Base-by-base conservation (phyloP, 2,329 filamentous ascomycete genomes). In the Coniochaeta pulveracea region DNA sequence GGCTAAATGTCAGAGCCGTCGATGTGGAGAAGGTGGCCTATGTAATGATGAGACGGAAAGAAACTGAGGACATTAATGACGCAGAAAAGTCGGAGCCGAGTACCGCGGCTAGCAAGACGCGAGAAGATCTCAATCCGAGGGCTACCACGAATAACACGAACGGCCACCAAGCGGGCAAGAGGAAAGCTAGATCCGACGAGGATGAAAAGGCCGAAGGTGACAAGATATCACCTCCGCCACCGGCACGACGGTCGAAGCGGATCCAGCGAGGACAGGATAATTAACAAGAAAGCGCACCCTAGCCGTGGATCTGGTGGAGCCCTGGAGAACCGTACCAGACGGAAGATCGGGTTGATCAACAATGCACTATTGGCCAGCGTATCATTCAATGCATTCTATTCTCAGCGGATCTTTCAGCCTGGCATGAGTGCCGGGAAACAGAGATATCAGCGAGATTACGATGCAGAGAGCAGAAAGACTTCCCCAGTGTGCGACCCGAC, bases 21-120 rank as follows among this genome's bases (percentile, higher is more conserved):
- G 73, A 83, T 21, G 56, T 80, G 5, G 82, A 86, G 53, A 78
- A 69, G 50, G 80, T 78, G 12, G 80, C 80, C 3, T 85, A 76
- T 48, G 79, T 83, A 8, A 49, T 83, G 32, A 69, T 82, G 47
- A 73, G 58, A 43, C 46, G 56, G 17, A 25, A 32, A 15, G 34
- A 26, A 21, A 22, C 10, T 31, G 26, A 28, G 34, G 23, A n/a
- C 18, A 14, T 18, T 6, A 10, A 30, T 14, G 28, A 12, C 22
- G 17, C n/a, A 16, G 19, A 15, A 9, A 34, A 43, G 12, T 22
- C 25, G 22, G 34, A 29, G 30, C 22, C 35, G 10, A 16, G 35
- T n/a, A n/a, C n/a, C 8, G 11, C 29, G 14, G 10, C 22, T 8
- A 14, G 18, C 8, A 10, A 6, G 15, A 28, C 25, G 27, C 11